phyloP scores from a whole-genome alignment of 1,284 basidiomycete species.

The Cryptococcus sp. region DNA sequence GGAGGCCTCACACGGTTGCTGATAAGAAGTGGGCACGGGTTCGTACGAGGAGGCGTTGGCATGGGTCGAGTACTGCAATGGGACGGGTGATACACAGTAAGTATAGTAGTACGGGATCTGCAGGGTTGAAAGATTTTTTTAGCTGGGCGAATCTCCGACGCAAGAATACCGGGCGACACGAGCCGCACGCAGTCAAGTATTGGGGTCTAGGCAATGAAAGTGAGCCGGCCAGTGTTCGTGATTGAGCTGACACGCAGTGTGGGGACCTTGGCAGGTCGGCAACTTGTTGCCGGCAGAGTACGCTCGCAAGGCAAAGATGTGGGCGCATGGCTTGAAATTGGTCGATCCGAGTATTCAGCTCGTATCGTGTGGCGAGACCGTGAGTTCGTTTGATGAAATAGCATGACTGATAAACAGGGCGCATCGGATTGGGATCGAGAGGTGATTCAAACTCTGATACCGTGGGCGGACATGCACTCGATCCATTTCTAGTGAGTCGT shows the following conservation, averaged over 20 bases:
- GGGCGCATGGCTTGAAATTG: constrained; percentile 65
- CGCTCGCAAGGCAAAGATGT: constrained; percentile 62
- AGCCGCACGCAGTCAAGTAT: constrained; percentile 61
- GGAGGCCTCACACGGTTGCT: not conserved
- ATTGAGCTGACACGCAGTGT: constrained; percentile 49
- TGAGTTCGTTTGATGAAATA: constrained; percentile 9
- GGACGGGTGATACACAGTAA: constrained; percentile 47
- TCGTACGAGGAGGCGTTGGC: constrained; percentile 65
- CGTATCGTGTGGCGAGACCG: constrained; percentile 64
- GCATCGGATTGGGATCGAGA: constrained; percentile 53
- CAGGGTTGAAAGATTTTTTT: constrained; percentile 31
- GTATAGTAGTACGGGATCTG: constrained; percentile 8
- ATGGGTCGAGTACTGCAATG: constrained; percentile 69
- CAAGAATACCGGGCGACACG: constrained; percentile 61
- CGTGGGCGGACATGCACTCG: constrained; percentile 50
- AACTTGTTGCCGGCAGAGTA: constrained; percentile 64
- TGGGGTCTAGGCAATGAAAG: constrained; percentile 56
- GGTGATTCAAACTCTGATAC: constrained; percentile 45
- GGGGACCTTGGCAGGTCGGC: constrained; percentile 68
- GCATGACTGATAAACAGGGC: constrained; percentile 20
- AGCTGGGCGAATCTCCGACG: constrained; percentile 65
- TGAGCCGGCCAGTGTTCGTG: constrained; percentile 12
- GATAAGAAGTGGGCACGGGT: constrained; percentile 59
- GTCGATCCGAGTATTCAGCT: constrained; percentile 64
- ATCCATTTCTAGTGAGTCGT: constrained; percentile 49